Evolutionary conservation across 2,329 filamentous ascomycete genomes (phyloP).

Genomic region (Fusarium sterilihyphosum): DNA sequence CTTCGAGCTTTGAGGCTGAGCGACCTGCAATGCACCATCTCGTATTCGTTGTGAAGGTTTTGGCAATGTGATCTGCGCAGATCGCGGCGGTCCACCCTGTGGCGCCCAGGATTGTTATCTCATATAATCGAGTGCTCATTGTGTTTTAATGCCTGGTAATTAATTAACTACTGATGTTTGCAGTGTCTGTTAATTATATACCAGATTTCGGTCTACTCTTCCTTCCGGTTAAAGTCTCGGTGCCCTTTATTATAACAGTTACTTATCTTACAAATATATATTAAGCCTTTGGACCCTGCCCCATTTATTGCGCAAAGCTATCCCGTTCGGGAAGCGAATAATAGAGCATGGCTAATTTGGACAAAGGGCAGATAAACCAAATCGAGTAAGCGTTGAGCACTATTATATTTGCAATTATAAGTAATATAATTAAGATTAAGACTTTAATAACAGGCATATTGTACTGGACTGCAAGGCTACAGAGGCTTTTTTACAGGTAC

Average conservation of each 20-base stretch:
- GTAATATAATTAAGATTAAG: not conserved
- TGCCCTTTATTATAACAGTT: not conserved
- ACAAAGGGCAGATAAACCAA: not conserved
- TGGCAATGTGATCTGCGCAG: not conserved
- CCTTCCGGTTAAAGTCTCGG: accelerated
- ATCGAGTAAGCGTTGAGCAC: not conserved
- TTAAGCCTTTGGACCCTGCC: accelerated
- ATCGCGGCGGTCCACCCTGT: not conserved
- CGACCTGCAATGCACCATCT: not conserved
- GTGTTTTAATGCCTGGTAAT: not conserved
- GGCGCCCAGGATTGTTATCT: not conserved
- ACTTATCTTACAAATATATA: not conserved
- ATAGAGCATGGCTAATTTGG: not conserved
- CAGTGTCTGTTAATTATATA: not conserved
- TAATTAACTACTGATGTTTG: accelerated
- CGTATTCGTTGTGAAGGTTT: not conserved
- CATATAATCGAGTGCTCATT: not conserved
- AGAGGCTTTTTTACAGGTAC: too few species aligned
- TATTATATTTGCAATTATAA: not conserved
- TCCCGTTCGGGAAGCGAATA: not conserved
- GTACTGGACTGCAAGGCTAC: too few species aligned
- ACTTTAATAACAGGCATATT: not conserved
- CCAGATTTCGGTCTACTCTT: accelerated
- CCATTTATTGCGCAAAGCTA: not conserved
- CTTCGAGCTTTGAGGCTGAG: not conserved